Conservation (phyloP, 2,329 filamentous ascomycete genomes). For the Dendrostoma leiphaemia region DNA sequence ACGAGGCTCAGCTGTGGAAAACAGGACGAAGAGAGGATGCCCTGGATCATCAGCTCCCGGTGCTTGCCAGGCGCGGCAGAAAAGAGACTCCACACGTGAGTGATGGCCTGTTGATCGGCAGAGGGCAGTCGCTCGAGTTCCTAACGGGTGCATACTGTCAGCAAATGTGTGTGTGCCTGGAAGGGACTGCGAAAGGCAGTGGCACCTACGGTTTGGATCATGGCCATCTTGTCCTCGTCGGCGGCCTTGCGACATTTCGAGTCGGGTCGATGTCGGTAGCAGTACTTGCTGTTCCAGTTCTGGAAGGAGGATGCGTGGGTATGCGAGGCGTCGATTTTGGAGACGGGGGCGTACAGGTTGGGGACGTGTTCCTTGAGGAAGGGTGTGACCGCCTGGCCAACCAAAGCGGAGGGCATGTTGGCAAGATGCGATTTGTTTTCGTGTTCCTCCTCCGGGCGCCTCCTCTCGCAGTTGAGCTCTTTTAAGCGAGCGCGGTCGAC, state of each 20-base stretch:
- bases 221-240: constrained; percentile 94
- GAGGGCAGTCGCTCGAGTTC: constrained; percentile 79
- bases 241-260: constrained; percentile 90
- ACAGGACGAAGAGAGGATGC: constrained; percentile 94
- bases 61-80: constrained; percentile 93
- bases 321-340: constrained; percentile 45
- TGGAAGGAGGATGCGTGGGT: constrained; percentile 36
- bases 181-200: too few species aligned
- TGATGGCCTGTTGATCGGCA: constrained; percentile 90
- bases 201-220: constrained; percentile 81
- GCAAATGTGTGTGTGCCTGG: constrained; percentile 18
- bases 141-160: constrained; percentile 40
- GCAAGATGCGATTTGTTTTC: constrained; percentile 47
- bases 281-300: constrained; percentile 76
- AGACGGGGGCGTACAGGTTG: constrained; percentile 78
- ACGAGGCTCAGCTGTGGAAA: constrained; percentile 95
- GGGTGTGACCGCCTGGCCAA: constrained; percentile 76
- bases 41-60: constrained; percentile 92
- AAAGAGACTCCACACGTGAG: constrained; percentile 97
- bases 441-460: constrained; percentile 48
- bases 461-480: constrained; percentile 49
- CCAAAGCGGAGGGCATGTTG: constrained; percentile 64
- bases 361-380: constrained; percentile 92
- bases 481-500: constrained; percentile 18
- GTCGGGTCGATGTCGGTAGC: constrained; percentile 92